Evolutionary conservation across 108 stramenopile species (phyloP).

Genomic region (Skeletonema potamos): DNA sequence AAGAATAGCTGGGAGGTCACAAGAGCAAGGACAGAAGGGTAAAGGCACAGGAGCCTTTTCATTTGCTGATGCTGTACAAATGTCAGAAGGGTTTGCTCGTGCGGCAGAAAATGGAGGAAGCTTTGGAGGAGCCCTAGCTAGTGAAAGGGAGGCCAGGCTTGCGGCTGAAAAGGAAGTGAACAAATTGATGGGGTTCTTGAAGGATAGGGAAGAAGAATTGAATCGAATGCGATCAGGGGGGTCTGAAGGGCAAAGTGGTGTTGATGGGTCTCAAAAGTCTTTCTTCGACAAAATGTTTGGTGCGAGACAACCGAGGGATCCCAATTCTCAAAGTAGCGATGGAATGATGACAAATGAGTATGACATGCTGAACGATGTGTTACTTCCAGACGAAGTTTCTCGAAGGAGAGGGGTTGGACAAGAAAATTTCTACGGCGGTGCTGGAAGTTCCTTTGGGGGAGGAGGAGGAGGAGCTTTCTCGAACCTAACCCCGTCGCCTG

Average conservation of each 20-base stretch:
- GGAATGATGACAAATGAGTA: background rate
- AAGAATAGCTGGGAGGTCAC: constrained; percentile 19
- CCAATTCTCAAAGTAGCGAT: background rate
- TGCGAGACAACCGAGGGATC: background rate
- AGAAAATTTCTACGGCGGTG: background rate
- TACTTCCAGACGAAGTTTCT: background rate
- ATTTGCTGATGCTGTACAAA: constrained; percentile 14
- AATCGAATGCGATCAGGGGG: constrained; percentile 3
- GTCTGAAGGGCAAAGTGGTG: background rate
- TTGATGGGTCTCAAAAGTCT: constrained; percentile 6
- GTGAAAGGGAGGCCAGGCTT: constrained; percentile 8
- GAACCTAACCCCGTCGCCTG: background rate
- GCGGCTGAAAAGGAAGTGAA: constrained; percentile 2
- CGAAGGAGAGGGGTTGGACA: background rate
- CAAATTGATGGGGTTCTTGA: constrained; percentile 12
- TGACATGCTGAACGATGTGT: constrained; percentile 4
- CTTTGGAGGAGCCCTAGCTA: background rate
- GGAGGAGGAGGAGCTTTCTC: background rate
- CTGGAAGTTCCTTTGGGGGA: background rate
- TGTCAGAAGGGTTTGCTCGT: constrained; percentile 6
- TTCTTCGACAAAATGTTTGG: constrained; percentile 8
- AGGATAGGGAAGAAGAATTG: constrained; percentile 14
- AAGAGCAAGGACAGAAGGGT: constrained; percentile 11
- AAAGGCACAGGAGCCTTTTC: background rate
- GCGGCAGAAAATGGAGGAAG: background rate